Evolutionary conservation across 2,329 filamentous ascomycete genomes (phyloP).

Genomic region (Spiromastix sp.): DNA sequence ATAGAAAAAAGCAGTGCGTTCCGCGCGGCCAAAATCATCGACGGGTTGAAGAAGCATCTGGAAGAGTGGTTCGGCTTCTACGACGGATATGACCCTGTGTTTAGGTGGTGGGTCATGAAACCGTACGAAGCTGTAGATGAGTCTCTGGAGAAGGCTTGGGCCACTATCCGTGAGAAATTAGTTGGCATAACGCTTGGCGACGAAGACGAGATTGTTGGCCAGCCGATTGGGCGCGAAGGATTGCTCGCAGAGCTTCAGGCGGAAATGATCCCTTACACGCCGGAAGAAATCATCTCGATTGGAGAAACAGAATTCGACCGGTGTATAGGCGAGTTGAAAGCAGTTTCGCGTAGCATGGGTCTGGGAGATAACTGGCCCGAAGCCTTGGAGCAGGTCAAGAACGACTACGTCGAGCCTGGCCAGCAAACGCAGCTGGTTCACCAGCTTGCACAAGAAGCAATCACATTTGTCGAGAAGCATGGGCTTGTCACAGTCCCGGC

Average conservation of each 20-base stretch:
- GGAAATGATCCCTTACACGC: slow-evolving; percentile 50
- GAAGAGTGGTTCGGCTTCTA: slow-evolving; percentile 43
- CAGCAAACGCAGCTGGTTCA: slow-evolving; percentile 44
- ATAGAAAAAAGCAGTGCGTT: slow-evolving; percentile 35
- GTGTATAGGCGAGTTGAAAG: slow-evolving; percentile 47
- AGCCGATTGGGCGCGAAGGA: slow-evolving; percentile 45
- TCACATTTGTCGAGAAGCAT: slow-evolving; percentile 42
- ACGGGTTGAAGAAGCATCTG: slow-evolving; percentile 32
- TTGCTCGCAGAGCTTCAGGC: slow-evolving; percentile 43
- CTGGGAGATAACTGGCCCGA: slow-evolving; percentile 41
- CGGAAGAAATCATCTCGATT: slow-evolving; percentile 45
- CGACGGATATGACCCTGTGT: slow-evolving; percentile 44
- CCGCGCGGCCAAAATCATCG: slow-evolving; percentile 36
- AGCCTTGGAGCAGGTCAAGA: slow-evolving; percentile 48
- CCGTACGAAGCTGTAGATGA: slow-evolving; percentile 34
- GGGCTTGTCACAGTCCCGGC: slow-evolving; percentile 47
- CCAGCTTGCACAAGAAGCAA: slow-evolving; percentile 42
- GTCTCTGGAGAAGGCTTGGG: slow-evolving; percentile 26
- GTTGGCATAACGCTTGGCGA: slow-evolving; percentile 36
- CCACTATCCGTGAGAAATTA: slow-evolving; percentile 31
- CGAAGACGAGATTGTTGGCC: slow-evolving; percentile 44
- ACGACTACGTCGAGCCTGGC: slow-evolving; percentile 43
- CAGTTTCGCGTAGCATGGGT: slow-evolving; percentile 39
- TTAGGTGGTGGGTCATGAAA: slow-evolving; percentile 46
- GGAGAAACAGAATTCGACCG: slow-evolving; percentile 43